Evolutionary conservation across 169 alveolate genomes (phyloP).

Genomic region (Eimeria praecox): DNA sequence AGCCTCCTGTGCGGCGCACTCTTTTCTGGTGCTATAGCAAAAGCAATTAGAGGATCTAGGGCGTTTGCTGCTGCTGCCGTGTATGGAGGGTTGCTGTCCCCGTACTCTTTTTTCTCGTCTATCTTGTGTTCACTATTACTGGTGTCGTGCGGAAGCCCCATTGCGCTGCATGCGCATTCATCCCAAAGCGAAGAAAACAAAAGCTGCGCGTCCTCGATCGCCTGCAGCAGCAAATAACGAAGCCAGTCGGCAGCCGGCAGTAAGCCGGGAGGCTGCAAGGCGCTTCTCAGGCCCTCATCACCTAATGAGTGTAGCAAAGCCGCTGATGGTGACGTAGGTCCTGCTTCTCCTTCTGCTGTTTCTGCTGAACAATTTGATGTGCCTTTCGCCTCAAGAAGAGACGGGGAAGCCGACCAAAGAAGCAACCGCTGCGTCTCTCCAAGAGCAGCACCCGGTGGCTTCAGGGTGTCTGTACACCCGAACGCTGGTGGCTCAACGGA

Average conservation of each 20-base stretch:
- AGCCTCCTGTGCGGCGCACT: neutral
- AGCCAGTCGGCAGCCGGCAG: neutral
- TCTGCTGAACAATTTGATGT: neutral
- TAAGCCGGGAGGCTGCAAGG: neutral
- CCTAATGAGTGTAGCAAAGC: constrained; percentile 23
- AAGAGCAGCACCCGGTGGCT: neutral
- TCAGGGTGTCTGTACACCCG: neutral
- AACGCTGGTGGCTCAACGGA: neutral
- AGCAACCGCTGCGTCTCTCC: constrained; percentile 28
- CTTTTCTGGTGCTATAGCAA: neutral
- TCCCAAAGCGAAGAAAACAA: constrained; percentile 31
- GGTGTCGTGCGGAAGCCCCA: constrained; percentile 4
- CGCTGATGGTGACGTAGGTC: neutral
- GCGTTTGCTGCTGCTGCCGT: neutral
- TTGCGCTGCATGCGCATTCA: neutral
- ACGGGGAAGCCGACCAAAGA: constrained; percentile 30
- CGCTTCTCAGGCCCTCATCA: constrained; percentile 41
- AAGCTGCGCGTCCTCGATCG: constrained; percentile 22
- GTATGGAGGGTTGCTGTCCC: neutral
- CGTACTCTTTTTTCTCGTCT: neutral
- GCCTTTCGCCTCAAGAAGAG: neutral
- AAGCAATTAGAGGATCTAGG: neutral
- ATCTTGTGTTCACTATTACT: neutral
- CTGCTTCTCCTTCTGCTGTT: neutral
- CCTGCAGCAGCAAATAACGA: constrained; percentile 42